These are phyloP conservation scores for Aspergillus fumigatus DNA, from an alignment of 2,329 filamentous ascomycete genomes.

Conservation along the genomic window DNA sequence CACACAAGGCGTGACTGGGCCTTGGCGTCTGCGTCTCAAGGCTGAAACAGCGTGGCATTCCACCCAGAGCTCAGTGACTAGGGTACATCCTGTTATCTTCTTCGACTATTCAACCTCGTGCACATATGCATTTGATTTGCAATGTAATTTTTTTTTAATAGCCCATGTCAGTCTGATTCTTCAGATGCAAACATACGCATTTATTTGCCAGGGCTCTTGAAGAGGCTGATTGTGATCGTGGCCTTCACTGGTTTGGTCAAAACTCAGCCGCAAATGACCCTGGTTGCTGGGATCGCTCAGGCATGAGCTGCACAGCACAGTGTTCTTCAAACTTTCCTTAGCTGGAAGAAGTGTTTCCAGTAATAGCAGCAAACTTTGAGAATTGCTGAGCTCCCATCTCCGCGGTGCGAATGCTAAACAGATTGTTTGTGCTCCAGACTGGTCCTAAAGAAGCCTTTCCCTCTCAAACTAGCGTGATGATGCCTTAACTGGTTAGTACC, in stretches of 20 bases:
- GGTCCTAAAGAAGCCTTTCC: neutral
- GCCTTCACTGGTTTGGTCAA: neutral
- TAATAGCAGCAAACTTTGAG: neutral
- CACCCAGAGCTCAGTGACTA: neutral
- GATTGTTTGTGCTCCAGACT: no score
- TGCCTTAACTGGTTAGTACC: neutral
- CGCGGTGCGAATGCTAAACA: no score
- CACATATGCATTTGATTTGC: neutral
- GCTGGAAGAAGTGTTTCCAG: neutral
- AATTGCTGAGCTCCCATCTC: neutral
- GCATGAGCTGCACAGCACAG: neutral
- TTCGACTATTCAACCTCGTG: neutral
- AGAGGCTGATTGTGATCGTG: neutral
- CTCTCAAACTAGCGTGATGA: neutral
- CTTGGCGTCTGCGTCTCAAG: neutral
- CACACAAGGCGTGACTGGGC: neutral
- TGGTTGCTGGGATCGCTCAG: neutral
- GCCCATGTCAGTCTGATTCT: neutral
- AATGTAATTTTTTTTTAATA: neutral
- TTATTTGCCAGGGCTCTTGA: neutral
- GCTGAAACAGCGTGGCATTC: slow-evolving; percentile 8
- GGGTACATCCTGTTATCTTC: no score
- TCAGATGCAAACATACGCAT: neutral
- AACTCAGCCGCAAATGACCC: neutral
- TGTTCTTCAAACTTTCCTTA: neutral